A percentile compares a stretch with the other conserved stretches of the same genome.
These are phyloP conservation scores for Nothomitra cinnamomea DNA, from an alignment of 2,329 filamentous ascomycete genomes.

Conservation along the genomic window DNA sequence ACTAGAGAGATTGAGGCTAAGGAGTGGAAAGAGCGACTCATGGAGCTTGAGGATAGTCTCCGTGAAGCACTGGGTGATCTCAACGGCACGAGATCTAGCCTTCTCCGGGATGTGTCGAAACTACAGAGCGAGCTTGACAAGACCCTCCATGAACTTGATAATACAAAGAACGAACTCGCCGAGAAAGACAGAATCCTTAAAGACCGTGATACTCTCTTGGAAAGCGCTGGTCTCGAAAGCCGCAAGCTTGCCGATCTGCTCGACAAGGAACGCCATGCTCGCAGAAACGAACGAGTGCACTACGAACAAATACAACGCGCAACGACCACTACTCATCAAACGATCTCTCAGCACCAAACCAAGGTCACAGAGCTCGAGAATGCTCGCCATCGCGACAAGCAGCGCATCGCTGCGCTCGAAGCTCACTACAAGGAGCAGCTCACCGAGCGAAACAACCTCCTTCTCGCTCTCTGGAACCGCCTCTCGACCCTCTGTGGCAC, in stretches of 20 bases:
- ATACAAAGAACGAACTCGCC: slow-evolving; percentile 56
- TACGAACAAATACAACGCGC: slow-evolving; percentile 75
- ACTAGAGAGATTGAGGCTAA: slow-evolving; percentile 75
- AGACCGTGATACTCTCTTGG: slow-evolving; percentile 73
- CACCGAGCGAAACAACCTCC: slow-evolving; percentile 70
- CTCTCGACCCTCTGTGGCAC: slow-evolving; percentile 71
- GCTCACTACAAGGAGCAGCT: slow-evolving; percentile 72
- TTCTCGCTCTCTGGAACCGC: slow-evolving; percentile 80
- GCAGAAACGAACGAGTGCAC: slow-evolving; percentile 71
- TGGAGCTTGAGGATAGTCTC: slow-evolving; percentile 79
- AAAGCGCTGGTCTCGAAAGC: slow-evolving; percentile 74
- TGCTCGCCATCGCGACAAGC: slow-evolving; percentile 59
- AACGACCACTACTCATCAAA: slow-evolving; percentile 72
- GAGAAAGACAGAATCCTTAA: slow-evolving; percentile 86
- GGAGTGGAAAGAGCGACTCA: slow-evolving; percentile 78
- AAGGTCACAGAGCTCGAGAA: slow-evolving; percentile 75
- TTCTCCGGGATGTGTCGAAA: slow-evolving; percentile 75
- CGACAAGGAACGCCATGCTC: slow-evolving; percentile 73
- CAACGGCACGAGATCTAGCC: slow-evolving; percentile 66
- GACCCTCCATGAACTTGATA: slow-evolving; percentile 67
- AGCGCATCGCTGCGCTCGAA: slow-evolving; percentile 60
- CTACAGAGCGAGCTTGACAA: slow-evolving; percentile 77
- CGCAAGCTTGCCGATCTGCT: slow-evolving; percentile 73
- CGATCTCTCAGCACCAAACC: slow-evolving; percentile 68
- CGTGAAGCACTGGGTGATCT: slow-evolving; percentile 76